Conservation (phyloP, 495 filamentous ascomycete species). For the Hypoxylon cercidicola region DNA sequence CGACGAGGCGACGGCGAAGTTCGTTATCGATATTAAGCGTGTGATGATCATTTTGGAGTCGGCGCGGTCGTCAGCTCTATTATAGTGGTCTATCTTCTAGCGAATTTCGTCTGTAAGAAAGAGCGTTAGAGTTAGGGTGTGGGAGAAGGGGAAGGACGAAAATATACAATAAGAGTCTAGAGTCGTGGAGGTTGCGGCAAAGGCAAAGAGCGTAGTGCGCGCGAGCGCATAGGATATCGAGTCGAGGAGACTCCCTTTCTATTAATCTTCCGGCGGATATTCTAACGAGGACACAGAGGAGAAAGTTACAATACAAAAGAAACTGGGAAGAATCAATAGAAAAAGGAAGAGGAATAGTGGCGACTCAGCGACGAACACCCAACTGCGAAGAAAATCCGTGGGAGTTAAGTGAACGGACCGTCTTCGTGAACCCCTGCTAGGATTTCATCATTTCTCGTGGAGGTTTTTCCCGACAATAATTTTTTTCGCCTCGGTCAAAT, state of each 20-base stretch:
- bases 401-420: slow-evolving; percentile 27
- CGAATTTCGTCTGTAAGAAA: slow-evolving; percentile 19
- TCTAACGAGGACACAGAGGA: slow-evolving; percentile 20
- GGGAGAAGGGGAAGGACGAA: neutral
- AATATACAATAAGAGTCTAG: slow-evolving; percentile 26
- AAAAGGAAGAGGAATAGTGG: slow-evolving; percentile 20
- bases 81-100: slow-evolving; percentile 18
- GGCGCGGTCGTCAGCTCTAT: slow-evolving; percentile 15
- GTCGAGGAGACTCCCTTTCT: slow-evolving; percentile 17
- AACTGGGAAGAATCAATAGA: slow-evolving; percentile 13
- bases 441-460: slow-evolving; percentile 39
- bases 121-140: slow-evolving; percentile 22
- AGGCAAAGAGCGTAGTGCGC: slow-evolving; percentile 34
- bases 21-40: slow-evolving; percentile 67
- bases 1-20: slow-evolving; percentile 69
- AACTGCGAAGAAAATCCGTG: slow-evolving; percentile 23
- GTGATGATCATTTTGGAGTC: slow-evolving; percentile 49
- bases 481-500: slow-evolving; percentile 43
- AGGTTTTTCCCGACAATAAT: slow-evolving; percentile 39
- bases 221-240: slow-evolving; percentile 29
- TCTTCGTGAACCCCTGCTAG: slow-evolving; percentile 34
- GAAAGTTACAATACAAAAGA: slow-evolving; percentile 23
- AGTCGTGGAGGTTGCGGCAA: slow-evolving; percentile 22
- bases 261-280: slow-evolving; percentile 17
- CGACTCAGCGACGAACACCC: slow-evolving; percentile 18